Conservation (phyloP, 2,329 filamentous ascomycete species). For the Ascochyta viciae-villosae region DNA sequence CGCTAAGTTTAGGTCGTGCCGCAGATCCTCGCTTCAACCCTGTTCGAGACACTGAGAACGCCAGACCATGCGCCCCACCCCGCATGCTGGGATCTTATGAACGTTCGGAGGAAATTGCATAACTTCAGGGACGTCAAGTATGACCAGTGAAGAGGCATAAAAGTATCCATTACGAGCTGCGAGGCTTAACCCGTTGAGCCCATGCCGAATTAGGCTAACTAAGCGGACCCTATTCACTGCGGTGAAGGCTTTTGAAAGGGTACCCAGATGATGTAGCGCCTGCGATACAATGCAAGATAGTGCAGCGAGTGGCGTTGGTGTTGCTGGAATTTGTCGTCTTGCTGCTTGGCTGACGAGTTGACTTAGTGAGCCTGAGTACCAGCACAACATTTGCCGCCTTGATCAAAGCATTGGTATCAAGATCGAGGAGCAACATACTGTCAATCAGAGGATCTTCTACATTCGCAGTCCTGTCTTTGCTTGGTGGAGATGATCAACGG, state of each 20-base stretch:
- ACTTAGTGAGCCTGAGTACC: neutral
- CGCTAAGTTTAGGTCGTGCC: constrained; percentile 37
- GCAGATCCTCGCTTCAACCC: constrained; percentile 39
- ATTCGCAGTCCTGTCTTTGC: neutral
- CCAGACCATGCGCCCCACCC: constrained; percentile 30
- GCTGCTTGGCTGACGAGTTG: constrained; percentile 7
- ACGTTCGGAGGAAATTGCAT: constrained; percentile 16
- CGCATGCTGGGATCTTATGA: constrained; percentile 16
- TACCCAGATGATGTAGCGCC: neutral
- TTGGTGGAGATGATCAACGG: neutral
- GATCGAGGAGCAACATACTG: neutral
- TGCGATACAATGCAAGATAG: constrained; percentile 7
- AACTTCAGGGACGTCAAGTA: constrained; percentile 16
- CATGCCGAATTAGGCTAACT: neutral
- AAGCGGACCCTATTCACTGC: neutral
- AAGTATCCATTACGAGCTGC: constrained; percentile 4
- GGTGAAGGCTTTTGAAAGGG: neutral
- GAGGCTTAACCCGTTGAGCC: neutral
- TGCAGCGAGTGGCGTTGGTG: neutral
- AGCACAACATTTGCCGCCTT: neutral
- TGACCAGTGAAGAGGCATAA: constrained; percentile 20
- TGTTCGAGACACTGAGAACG: constrained; percentile 32
- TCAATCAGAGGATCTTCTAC: neutral
- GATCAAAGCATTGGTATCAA: neutral
- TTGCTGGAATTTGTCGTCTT: constrained; percentile 2